Evolutionary conservation across 768 basidiomycete genomes (phyloP).

Genomic region (Russula sp.): DNA sequence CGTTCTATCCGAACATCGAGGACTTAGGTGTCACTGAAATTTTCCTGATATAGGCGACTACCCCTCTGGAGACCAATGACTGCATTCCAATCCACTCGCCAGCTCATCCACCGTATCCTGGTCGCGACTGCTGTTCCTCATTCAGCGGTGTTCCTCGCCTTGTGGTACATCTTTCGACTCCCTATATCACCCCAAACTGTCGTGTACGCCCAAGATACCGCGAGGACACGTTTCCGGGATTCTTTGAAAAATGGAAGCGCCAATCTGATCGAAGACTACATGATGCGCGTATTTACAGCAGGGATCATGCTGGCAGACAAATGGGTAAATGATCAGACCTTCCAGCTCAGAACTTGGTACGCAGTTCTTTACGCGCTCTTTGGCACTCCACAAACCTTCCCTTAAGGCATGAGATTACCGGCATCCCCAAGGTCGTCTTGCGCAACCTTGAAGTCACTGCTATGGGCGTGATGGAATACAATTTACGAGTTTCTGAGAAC

Average conservation of each 20-base stretch:
- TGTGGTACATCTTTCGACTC: slow-evolving; percentile 39
- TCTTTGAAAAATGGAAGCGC: slow-evolving; percentile 36
- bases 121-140: slow-evolving; percentile 27
- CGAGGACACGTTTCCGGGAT: slow-evolving; percentile 35
- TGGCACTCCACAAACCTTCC: slow-evolving; percentile 3
- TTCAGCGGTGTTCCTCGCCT: slow-evolving; percentile 24
- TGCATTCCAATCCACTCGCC: slow-evolving; percentile 27
- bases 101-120: slow-evolving; percentile 26
- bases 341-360: slow-evolving; percentile 38
- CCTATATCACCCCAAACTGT: slow-evolving; percentile 27
- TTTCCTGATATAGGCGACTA: slow-evolving; percentile 16
- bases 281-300: slow-evolving; percentile 38
- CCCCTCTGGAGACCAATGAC: slow-evolving; percentile 26
- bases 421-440: slow-evolving; percentile 21
- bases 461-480: slow-evolving; percentile 28
- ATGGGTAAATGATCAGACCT: slow-evolving; percentile 36
- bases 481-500: slow-evolving; percentile 24
- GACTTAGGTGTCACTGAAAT: slow-evolving; percentile 7
- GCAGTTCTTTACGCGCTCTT: slow-evolving; percentile 7
- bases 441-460: slow-evolving; percentile 27
- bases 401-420: slow-evolving; percentile 26
- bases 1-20: slow-evolving; percentile 11
- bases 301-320: slow-evolving; percentile 42
- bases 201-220: slow-evolving; percentile 21
- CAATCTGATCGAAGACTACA: slow-evolving; percentile 36